These are phyloP conservation scores for Globisporangium orthogonon DNA, from an alignment of 352 stramenopile species.

Conservation along the genomic window DNA sequence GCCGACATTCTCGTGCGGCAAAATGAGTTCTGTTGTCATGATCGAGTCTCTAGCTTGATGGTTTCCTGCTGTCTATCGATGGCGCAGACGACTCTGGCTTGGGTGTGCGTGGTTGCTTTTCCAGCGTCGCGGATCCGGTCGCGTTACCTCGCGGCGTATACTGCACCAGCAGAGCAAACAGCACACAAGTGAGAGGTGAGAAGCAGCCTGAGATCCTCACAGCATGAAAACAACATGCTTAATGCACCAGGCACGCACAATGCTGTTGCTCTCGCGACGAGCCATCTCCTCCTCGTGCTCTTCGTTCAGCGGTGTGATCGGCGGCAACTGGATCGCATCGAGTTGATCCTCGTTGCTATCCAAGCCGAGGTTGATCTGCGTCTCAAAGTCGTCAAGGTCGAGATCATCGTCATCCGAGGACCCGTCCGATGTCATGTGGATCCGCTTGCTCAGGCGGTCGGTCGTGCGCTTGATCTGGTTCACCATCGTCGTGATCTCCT, in stretches of 20 bases:
- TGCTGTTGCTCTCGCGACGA: conserved; percentile 48
- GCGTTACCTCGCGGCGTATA: conserved; percentile 6
- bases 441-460: conserved; percentile 38
- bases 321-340: conserved; percentile 1
- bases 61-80: neutral
- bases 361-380: conserved; percentile 19
- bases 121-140: neutral
- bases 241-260: conserved; percentile 5
- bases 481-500: conserved; percentile 66
- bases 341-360: conserved; percentile 10
- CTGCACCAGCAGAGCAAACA: neutral
- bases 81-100: neutral
- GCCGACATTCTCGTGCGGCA: neutral
- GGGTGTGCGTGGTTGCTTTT: neutral
- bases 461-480: conserved; percentile 69
- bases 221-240: neutral
- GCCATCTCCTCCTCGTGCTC: conserved; percentile 59
- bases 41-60: neutral
- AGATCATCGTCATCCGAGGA: conserved; percentile 43
- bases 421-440: conserved; percentile 22
- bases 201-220: too few species aligned
- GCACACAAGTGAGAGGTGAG: neutral
- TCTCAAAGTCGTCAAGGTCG: conserved; percentile 40
- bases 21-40: too few species aligned
- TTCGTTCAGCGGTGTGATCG: conserved; percentile 38